Evolutionary conservation across 2,329 filamentous ascomycete species (phyloP), one percentile per base, ranked within the genome.

Genomic region (Dactylellina drechsleri): DNA sequence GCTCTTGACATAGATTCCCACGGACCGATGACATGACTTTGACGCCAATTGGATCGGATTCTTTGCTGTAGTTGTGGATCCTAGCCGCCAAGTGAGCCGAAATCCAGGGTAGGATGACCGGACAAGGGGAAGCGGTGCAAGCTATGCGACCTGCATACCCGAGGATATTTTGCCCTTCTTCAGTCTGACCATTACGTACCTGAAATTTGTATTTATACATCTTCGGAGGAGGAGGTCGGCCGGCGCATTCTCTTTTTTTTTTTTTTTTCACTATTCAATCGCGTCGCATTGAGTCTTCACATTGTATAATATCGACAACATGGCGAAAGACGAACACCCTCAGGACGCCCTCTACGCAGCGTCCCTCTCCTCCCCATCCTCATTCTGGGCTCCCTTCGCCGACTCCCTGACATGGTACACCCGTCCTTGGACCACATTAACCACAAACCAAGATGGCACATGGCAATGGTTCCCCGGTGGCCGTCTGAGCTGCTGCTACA

Each of bases 391-490:
- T 20, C 84, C 85, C 66, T 91, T 95, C 80, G 92, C 92, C 4
- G 84, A 88, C 52, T 87, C 91, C 20, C 84, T 98, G 2, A 83
- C 90, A 81, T 97, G 93, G 93, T 90, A 96, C 82, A 90, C 88
- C 80, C 86, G 87, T 65, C 93, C 93, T 6, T 86, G 86, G 12
- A 84, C 85, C 0, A 86, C 87, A 0, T 85, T 96, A 20, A 57
- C 83, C 83, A 2, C 84, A 83, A 82, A 84, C 62, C 86, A 83
- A 23, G 89, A 89, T 66, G 82, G 85, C n/a, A 84, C 84, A 15
- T 97, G 93, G 93, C 87, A 88, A 77, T 98, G 94, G 94, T 97
- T 96, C 78, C 88, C 91, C 0, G 92, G 89, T 77, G 94, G 93
- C 76, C 89, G 95, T 83, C 91, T 98, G 78, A 95, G 91, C 45